Conservation (phyloP, 176 grass and related monocot genomes). For the Eragrostis nindensis region DNA sequence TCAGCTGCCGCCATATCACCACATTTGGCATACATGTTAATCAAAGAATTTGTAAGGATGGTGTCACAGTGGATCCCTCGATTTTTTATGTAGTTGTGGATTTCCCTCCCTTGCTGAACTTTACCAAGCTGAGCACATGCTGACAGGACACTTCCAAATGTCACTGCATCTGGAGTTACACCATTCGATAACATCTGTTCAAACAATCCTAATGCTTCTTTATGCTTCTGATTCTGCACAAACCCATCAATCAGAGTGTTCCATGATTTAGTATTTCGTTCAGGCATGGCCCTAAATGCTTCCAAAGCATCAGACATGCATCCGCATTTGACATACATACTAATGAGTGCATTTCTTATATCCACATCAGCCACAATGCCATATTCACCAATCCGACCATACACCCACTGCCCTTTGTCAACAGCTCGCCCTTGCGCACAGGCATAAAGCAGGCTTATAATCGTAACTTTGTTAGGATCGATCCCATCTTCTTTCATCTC, state of each 20-base stretch:
- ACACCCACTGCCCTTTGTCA: conserved; percentile 60
- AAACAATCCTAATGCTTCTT: conserved; percentile 54
- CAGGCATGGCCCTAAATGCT: conserved; percentile 51
- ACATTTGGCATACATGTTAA: conserved; percentile 94
- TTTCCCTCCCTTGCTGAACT: conserved; percentile 53
- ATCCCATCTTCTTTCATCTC: conserved; percentile 56
- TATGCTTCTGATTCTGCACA: conserved; percentile 53
- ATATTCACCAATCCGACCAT: conserved; percentile 49
- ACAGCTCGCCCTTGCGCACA: conserved; percentile 46
- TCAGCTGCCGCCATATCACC: conserved; percentile 62
- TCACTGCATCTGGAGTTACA: conserved; percentile 56
- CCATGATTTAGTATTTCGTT: conserved; percentile 67
- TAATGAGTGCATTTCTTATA: conserved; percentile 63
- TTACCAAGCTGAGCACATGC: conserved; percentile 74
- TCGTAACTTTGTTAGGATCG: conserved; percentile 70
- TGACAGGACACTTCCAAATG: conserved; percentile 57
- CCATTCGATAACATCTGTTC: conserved; percentile 52
- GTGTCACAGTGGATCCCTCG: conserved; percentile 41
- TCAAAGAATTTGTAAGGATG: conserved; percentile 70
- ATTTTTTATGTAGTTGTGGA: conserved; percentile 55
- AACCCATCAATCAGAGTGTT: conserved; percentile 72
- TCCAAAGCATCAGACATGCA: conserved; percentile 53
- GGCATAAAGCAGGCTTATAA: conserved; percentile 66
- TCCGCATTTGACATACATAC: conserved; percentile 64
- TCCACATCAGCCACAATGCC: conserved; percentile 59